Evolutionary conservation across 805 yeast genomes (phyloP).

Genomic region (Candida loeiensis): DNA sequence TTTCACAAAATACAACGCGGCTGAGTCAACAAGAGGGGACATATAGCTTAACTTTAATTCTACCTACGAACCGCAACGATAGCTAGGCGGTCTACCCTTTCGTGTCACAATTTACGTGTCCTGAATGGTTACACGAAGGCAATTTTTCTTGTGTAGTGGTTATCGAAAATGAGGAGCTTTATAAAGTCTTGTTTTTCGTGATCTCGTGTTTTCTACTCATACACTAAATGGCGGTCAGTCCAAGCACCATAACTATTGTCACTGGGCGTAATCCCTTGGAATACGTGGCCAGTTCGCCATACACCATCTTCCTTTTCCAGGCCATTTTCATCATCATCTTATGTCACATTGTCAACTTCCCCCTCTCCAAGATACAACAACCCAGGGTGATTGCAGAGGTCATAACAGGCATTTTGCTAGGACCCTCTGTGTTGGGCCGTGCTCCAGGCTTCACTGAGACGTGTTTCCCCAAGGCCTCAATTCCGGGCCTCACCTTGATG

Average conservation of each 20-base stretch:
- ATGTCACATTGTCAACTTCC: conserved; percentile 59
- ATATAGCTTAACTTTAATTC: too few species aligned
- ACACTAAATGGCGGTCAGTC: conserved; percentile 26
- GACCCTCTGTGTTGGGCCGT: conserved; percentile 72
- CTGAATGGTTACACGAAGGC: neutral
- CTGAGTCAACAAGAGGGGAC: too few species aligned
- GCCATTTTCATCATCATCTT: conserved; percentile 55
- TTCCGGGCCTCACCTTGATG: conserved; percentile 59
- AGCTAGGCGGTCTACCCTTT: too few species aligned
- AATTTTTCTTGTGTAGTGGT: neutral
- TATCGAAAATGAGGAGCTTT: neutral
- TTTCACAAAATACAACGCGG: too few species aligned
- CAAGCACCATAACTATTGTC: conserved; percentile 34
- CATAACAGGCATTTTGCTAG: conserved; percentile 68
- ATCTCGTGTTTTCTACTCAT: neutral
- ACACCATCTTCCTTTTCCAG: conserved; percentile 69
- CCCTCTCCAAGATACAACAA: conserved; percentile 60
- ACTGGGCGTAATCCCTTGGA: conserved; percentile 70
- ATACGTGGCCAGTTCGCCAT: conserved; percentile 55
- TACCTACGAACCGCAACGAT: too few species aligned
- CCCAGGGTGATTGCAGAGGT: conserved; percentile 84
- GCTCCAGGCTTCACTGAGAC: conserved; percentile 62
- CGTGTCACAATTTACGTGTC: too few species aligned
- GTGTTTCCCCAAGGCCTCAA: conserved; percentile 62
- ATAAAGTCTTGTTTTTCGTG: neutral